Base-by-base conservation (phyloP, 2,329 filamentous ascomycete genomes). In the Botrytis medusae region DNA sequence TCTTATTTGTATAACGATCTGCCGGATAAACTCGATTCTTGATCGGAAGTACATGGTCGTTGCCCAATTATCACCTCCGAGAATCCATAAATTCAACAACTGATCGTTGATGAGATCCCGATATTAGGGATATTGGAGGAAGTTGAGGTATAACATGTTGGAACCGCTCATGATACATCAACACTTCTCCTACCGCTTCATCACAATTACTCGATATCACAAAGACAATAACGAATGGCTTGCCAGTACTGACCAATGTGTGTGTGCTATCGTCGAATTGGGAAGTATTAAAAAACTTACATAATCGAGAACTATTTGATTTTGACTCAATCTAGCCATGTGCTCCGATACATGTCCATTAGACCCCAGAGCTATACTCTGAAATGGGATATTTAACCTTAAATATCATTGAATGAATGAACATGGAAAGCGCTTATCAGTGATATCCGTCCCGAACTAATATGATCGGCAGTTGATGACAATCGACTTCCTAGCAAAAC, bases 1-100 rank as follows among this genome's bases (percentile, higher is more conserved):
- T 54, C 44, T 40, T 59, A 71, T 63, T 29, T 34, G 70, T 67
- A 40, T 61, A 46, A 59, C 70, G n/a, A 59, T 54, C 32, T 72
- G 46, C 61, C 20, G 46, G 70, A 67, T 67, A 67, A 65, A 72
- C 29, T 65, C 40, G 60, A 37, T 65, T 44, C n/a, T 25, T 51
- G 20, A 72, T 42, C 37, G 20, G 25, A 57, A 42, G 20, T 42
- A 14, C 42, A 51, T 54, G 37, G 34, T 5, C 46, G 25, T 65
- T 29, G 18, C 34, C 69, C 69, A 71, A 71, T 71, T 40, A 68
- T 59, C 48, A 54, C 59, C 48, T 37, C 7, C 32, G 46, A 68
- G 8, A 29, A 32, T 54, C 46, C 4, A 10, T 59, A 12, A 48
- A n/a, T 40, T 20, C 22, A 46, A 37, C 32, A 34, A 42, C 29